phyloP scores from a whole-genome alignment of 2,329 filamentous ascomycete species.

The Rhinocladiella mackenziei region DNA sequence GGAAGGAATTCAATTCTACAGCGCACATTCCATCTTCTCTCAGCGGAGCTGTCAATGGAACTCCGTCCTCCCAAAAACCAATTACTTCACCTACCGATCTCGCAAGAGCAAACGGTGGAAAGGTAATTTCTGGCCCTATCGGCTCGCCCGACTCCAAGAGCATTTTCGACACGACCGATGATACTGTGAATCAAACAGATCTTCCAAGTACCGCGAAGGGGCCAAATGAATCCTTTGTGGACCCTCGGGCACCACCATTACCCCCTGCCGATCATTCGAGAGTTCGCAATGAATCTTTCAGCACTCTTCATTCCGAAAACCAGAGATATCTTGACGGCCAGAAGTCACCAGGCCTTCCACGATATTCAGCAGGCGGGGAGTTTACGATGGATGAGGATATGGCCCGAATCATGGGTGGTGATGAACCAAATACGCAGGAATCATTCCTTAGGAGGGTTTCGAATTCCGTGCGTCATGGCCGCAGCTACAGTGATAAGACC shows the following conservation, averaged over 20 bases:
- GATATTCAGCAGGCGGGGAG: conserved; percentile 74
- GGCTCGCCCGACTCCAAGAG: conserved; percentile 42
- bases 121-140: conserved; percentile 40
- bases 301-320: conserved; percentile 39
- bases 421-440: conserved; percentile 62
- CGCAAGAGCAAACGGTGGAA: conserved; percentile 39
- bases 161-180: conserved; percentile 40
- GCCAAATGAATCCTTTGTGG: conserved; percentile 53
- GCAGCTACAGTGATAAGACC: conserved; percentile 72
- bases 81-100: conserved; percentile 13
- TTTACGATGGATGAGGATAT: conserved; percentile 96
- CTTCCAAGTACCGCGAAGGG: conserved; percentile 35
- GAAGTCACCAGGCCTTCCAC: conserved; percentile 63
- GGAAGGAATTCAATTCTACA: conserved; percentile 57
- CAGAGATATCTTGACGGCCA: conserved; percentile 44
- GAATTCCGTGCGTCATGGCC: conserved; percentile 87
- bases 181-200: conserved; percentile 19
- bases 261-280: conserved; percentile 45
- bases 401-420: conserved; percentile 76
- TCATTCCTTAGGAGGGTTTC: conserved; percentile 85
- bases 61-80: conserved; percentile 7
- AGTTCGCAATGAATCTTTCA: conserved; percentile 48
- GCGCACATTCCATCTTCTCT: conserved; percentile 36
- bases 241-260: conserved; percentile 54
- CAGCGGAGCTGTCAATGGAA: conserved; percentile 34